Conservation (phyloP, 441 rosid species). For the Adansonia rubrostipa region DNA sequence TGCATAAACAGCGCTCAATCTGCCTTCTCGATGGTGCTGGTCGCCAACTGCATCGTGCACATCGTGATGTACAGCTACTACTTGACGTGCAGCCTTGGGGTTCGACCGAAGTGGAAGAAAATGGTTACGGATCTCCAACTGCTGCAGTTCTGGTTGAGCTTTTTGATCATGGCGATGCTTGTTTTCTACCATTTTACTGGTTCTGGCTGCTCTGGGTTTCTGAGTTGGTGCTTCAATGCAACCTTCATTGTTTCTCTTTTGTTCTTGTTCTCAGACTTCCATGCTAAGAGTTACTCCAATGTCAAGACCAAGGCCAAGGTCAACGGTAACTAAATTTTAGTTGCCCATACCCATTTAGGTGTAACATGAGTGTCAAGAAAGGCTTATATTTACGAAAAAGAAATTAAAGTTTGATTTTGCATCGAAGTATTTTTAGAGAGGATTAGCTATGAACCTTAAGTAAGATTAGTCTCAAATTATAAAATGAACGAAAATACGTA, state of each 20-base stretch:
- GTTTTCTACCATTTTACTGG: constrained; percentile 48
- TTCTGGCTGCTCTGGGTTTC: constrained; percentile 62
- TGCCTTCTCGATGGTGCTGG: constrained; percentile 53
- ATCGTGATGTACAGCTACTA: constrained; percentile 72
- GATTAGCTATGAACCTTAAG: too few relatives aligned
- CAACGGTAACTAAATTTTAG: too few relatives aligned
- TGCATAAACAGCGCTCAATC: constrained; percentile 56
- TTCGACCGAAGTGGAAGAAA: constrained; percentile 67
- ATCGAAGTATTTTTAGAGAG: too few relatives aligned
- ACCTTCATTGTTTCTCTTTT: constrained; percentile 57
- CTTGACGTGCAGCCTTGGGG: constrained; percentile 50
- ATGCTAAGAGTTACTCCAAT: constrained; percentile 47
- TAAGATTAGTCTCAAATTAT: too few relatives aligned
- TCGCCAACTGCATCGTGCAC: constrained; percentile 64
- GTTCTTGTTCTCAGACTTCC: constrained; percentile 56
- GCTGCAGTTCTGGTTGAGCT: constrained; percentile 57
- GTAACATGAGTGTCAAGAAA: too few relatives aligned
- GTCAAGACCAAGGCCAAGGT: constrained; percentile 11
- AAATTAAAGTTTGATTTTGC: too few relatives aligned
- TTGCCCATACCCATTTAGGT: too few relatives aligned
- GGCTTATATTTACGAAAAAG: too few relatives aligned
- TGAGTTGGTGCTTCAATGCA: constrained; percentile 61
- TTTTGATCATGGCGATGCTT: constrained; percentile 46
- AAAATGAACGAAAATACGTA: too few relatives aligned
- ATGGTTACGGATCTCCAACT: constrained; percentile 70